Evolutionary conservation across 768 basidiomycete species (phyloP), one percentile per base, ranked within the genome.

Genomic region (Trametopsis cervina): DNA sequence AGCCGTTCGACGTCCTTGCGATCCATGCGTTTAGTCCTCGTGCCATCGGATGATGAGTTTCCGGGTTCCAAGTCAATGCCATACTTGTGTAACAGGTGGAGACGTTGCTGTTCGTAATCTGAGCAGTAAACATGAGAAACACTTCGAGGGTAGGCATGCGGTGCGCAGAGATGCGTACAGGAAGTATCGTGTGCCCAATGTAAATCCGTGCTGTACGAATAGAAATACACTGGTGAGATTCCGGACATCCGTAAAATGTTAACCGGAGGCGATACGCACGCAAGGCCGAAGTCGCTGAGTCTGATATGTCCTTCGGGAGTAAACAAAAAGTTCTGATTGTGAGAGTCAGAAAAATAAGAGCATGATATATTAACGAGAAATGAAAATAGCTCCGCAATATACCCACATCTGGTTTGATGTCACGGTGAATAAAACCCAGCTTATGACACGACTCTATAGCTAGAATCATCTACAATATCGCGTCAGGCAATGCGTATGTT

Each of bases 171-270:
- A 22, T 38, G 65, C 67, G 56, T 54, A 90, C 89, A 94, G 47
- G 85, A 85, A 22, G 91, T 93, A 67, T 98, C 93, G 66, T 97
- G 93, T 18, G 91, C 89, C 94, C 94, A 96, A 67, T 95, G 94
- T 50, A 92, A 75, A 73, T 93, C 87, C 49, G 90, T 89, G 46
- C 88, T 91, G 63, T 58, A 49, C 35, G 24, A 46, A 13, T n/a
- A 21, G 6, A 21, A 24, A 54, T 45, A n/a, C n/a, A n/a, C n/a
- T n/a, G n/a, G n/a, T n/a, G n/a, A n/a, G n/a, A n/a, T n/a, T n/a
- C n/a, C n/a, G n/a, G n/a, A n/a, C n/a, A n/a, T n/a, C n/a, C n/a
- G n/a, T n/a, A n/a, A n/a, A n/a, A n/a, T n/a, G n/a, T n/a, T n/a
- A n/a, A n/a, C n/a, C n/a, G n/a, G n/a, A n/a, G n/a, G n/a, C n/a